Conservation (phyloP, 768 basidiomycete genomes). For the Gymnopilus junonius region DNA sequence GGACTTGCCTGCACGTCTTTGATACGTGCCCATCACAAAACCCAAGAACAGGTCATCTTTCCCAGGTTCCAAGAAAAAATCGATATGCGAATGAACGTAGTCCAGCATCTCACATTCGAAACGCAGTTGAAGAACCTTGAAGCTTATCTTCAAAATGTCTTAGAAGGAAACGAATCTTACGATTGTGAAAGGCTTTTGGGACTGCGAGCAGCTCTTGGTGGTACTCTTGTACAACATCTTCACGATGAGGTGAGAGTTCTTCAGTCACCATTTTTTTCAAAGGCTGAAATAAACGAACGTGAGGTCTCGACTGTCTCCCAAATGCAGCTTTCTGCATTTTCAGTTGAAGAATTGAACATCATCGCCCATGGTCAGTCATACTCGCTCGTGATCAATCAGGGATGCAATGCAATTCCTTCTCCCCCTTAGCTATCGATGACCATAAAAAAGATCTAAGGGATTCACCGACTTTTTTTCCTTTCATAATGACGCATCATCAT, state of each 20-base stretch:
- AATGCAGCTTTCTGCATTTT: constrained; percentile 1
- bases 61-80: constrained; percentile 16
- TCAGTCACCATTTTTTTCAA: too few species aligned
- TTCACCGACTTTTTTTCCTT: constrained; percentile 15
- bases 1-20: constrained; percentile 9
- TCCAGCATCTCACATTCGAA: constrained; percentile 18
- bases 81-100: constrained; percentile 21
- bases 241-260: constrained; percentile 19
- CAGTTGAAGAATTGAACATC: constrained; percentile 7
- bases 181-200: constrained; percentile 9
- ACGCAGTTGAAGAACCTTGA: constrained; percentile 13
- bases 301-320: constrained; percentile 8
- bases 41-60: constrained; percentile 16
- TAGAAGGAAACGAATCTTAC: constrained; percentile 2
- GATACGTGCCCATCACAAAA: constrained; percentile 14
- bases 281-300: neutral
- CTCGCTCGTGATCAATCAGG: neutral
- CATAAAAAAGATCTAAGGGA: constrained; percentile 12
- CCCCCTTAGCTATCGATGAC: constrained; percentile 14
- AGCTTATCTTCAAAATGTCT: constrained; percentile 8
- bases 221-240: constrained; percentile 17
- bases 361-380: constrained; percentile 11
- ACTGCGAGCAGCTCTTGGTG: constrained; percentile 14
- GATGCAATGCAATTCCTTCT: neutral
- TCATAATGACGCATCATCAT: constrained; percentile 18